Conservation (phyloP, 208 protist species). For the Leishmania turanica region DNA sequence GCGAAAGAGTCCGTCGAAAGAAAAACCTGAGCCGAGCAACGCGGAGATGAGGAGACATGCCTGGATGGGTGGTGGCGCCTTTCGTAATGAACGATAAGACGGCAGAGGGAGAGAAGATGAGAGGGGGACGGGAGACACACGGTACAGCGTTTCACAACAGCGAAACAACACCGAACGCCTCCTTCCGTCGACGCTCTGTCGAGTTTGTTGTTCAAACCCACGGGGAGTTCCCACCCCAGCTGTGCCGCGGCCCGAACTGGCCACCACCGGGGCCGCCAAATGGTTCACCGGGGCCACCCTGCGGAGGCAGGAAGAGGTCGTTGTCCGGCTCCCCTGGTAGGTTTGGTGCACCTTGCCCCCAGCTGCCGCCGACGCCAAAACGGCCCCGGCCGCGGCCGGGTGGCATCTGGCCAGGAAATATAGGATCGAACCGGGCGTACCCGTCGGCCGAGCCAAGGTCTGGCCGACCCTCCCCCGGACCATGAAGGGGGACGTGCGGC, state of each 20-base stretch:
- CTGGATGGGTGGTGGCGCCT: not conserved
- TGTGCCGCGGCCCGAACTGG: slow-evolving; percentile 46
- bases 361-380: slow-evolving; percentile 9
- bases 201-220: slow-evolving; percentile 1
- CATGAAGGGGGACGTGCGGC: not conserved
- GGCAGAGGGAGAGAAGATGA: not conserved
- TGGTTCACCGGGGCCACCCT: slow-evolving; percentile 31
- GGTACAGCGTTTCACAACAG: not conserved
- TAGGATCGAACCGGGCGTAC: slow-evolving; percentile 76
- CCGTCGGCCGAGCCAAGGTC: slow-evolving; percentile 10
- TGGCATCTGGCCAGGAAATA: slow-evolving; percentile 66
- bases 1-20: not conserved
- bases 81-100: not conserved
- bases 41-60: too few species aligned
- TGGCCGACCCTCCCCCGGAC: not conserved
- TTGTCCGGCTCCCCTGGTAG: slow-evolving; percentile 84
- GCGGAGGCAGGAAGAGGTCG: slow-evolving; percentile 63
- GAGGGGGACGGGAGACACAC: not conserved
- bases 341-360: slow-evolving; percentile 14
- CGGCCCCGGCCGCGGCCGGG: slow-evolving; percentile 13
- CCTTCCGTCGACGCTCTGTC: not conserved
- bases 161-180: not conserved
- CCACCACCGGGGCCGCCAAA: slow-evolving; percentile 62
- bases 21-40: not conserved
- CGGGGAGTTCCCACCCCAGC: slow-evolving; percentile 20